phyloP scores from a whole-genome alignment of 345 rosid genomes.

The Arabidopsis suecica region DNA sequence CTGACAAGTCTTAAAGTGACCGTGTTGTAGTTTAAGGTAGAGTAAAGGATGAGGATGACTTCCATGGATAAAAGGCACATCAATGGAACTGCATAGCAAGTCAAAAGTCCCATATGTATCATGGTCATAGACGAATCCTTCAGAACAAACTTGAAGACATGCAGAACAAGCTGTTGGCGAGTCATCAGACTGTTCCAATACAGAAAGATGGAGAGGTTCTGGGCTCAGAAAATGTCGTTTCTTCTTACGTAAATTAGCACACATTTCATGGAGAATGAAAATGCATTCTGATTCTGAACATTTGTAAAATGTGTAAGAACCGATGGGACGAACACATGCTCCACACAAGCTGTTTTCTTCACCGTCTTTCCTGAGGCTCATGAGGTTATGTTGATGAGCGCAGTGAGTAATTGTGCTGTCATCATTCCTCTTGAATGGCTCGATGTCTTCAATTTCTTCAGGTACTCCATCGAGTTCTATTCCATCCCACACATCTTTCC shows the following conservation, averaged over 20 bases:
- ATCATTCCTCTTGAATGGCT: background rate
- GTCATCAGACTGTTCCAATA: too few relatives aligned
- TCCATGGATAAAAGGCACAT: conserved; percentile 15
- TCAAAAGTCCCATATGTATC: background rate
- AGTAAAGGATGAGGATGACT: conserved; percentile 27
- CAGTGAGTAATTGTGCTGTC: conserved; percentile 29
- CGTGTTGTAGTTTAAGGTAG: background rate
- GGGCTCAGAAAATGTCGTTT: background rate
- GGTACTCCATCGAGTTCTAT: conserved; percentile 16
- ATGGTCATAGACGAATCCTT: background rate
- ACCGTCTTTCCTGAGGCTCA: background rate
- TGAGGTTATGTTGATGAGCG: conserved; percentile 7
- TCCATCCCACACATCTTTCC: background rate
- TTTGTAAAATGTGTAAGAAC: background rate
- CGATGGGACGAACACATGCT: background rate
- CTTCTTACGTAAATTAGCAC: background rate
- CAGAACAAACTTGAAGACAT: background rate
- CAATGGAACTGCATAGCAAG: background rate
- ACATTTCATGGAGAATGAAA: background rate
- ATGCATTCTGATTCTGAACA: background rate
- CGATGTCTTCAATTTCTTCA: background rate
- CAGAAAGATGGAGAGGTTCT: too few relatives aligned
- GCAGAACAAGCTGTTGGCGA: too few relatives aligned
- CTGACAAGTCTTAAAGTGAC: background rate
- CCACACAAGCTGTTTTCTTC: background rate